A percentile compares a stretch with the other conserved stretches of the same genome.
Evolutionary conservation across 345 rosid species (phyloP).

Genomic region (Excoecaria cochinchinensis): DNA sequence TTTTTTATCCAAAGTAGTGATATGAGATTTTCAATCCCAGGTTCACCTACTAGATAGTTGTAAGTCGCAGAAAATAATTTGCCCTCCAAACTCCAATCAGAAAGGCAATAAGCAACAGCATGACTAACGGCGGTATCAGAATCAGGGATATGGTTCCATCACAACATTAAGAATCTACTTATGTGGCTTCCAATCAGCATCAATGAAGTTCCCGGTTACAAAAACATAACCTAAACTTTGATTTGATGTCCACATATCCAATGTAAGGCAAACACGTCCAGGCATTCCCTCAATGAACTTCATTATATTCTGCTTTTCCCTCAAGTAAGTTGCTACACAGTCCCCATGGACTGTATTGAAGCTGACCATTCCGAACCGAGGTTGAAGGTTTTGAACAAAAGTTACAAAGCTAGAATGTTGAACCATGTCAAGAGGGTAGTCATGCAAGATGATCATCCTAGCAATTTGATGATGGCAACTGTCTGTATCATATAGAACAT

Average conservation of each 20-base stretch:
- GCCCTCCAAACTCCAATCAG: constrained; percentile 78
- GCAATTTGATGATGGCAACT: constrained; percentile 73
- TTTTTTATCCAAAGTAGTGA: constrained; percentile 63
- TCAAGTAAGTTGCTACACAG: constrained; percentile 73
- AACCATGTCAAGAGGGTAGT: constrained; percentile 87
- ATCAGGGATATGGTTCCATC: constrained; percentile 79
- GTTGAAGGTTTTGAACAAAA: constrained; percentile 82
- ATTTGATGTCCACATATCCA: constrained; percentile 73
- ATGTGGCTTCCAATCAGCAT: constrained; percentile 73
- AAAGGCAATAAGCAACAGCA: constrained; percentile 72
- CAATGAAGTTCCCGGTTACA: constrained; percentile 72
- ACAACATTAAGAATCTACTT: constrained; percentile 69
- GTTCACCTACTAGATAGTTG: constrained; percentile 47
- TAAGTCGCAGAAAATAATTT: constrained; percentile 69
- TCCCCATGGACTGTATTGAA: constrained; percentile 83
- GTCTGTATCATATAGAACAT: constrained; percentile 61
- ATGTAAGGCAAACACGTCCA: constrained; percentile 66
- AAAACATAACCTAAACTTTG: constrained; percentile 69
- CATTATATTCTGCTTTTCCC: constrained; percentile 74
- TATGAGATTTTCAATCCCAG: constrained; percentile 59
- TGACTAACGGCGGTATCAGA: constrained; percentile 64
- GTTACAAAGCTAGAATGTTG: constrained; percentile 70
- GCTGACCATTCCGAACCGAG: constrained; percentile 59
- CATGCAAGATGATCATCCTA: constrained; percentile 78
- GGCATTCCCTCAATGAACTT: constrained; percentile 64